phyloP scores from a whole-genome alignment of 257 asterid species.

The Solanum appendiculatum region DNA sequence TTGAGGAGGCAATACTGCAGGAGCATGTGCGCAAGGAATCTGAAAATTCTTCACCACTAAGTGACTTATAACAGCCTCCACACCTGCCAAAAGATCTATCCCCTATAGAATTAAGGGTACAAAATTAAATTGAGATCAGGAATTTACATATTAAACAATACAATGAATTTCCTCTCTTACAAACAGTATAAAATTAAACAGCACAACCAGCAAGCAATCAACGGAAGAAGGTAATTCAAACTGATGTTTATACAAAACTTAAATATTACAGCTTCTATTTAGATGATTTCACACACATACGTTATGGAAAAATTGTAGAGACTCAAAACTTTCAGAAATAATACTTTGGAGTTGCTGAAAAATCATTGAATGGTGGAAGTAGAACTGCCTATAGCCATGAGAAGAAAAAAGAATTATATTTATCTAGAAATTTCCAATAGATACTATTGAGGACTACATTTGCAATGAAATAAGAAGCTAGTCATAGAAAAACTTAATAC shows the following conservation, averaged over 20 bases:
- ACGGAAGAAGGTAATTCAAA: background rate
- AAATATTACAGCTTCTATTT: background rate
- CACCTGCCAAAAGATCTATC: slow-evolving; percentile 78
- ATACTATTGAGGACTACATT: background rate
- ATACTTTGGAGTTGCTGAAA: too few species aligned
- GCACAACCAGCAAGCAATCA: background rate
- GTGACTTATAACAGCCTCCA: slow-evolving; percentile 92
- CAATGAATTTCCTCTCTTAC: background rate
- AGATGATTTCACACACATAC: background rate
- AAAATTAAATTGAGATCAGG: background rate
- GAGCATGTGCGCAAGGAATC: slow-evolving; percentile 93
- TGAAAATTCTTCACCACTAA: slow-evolving; percentile 62
- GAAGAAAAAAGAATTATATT: background rate
- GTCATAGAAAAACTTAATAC: slow-evolving; percentile 17
- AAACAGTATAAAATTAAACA: background rate
- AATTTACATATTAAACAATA: background rate
- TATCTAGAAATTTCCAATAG: background rate
- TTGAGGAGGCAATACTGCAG: slow-evolving; percentile 61
- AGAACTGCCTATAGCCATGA: background rate
- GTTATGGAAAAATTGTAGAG: background rate
- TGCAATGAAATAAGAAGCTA: background rate
- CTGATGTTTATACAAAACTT: background rate
- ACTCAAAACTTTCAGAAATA: background rate
- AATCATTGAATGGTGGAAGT: background rate
- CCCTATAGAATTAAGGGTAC: slow-evolving; percentile 37